These are phyloP conservation scores for Ustilago lituana DNA, from an alignment of 1,284 basidiomycete genomes.

Conservation along the genomic window DNA sequence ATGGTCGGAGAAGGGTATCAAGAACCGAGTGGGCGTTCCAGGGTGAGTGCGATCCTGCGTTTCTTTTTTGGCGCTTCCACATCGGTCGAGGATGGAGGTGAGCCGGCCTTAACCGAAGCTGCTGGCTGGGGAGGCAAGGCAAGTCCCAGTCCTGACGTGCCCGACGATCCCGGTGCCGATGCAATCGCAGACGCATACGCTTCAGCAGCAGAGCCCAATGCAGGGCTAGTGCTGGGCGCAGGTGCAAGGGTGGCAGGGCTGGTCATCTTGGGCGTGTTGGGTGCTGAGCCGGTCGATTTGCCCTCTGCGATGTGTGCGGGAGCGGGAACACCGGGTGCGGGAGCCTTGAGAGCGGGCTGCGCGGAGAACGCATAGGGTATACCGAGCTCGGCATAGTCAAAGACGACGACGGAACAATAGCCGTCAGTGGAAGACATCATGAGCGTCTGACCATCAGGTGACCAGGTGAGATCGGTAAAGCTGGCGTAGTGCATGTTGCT, in stretches of 20 bases:
- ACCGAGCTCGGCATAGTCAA: constrained; percentile 84
- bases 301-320: constrained; percentile 35
- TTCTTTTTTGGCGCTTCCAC: constrained; percentile 84
- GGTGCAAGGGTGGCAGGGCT: constrained; percentile 23
- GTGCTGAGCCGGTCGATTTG: constrained; percentile 25
- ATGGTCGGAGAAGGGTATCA: constrained; percentile 9
- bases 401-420: constrained; percentile 90
- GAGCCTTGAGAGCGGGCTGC: constrained; percentile 53
- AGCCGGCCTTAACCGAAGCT: constrained; percentile 8
- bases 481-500: constrained; percentile 96
- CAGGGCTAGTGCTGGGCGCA: constrained; percentile 7
- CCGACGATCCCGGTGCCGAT: constrained; percentile 3
- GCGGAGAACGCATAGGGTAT: constrained; percentile 69
- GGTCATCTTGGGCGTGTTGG: constrained; percentile 31
- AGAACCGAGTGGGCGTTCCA: constrained; percentile 60
- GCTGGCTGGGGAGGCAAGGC: constrained; percentile 19
- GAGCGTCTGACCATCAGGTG: constrained; percentile 91
- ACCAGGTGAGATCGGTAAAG: constrained; percentile 97
- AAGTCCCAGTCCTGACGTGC: constrained; percentile 54
- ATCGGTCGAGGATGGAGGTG: constrained; percentile 60
- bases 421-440: constrained; percentile 93
- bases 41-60: constrained; percentile 81
- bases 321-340: constrained; percentile 25
- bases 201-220: constrained; percentile 26
- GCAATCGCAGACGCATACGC: constrained; percentile 30